Evolutionary conservation across 2,329 filamentous ascomycete species (phyloP), one percentile per base, ranked within the genome.

Genomic region (Colletotrichum graminicola): DNA sequence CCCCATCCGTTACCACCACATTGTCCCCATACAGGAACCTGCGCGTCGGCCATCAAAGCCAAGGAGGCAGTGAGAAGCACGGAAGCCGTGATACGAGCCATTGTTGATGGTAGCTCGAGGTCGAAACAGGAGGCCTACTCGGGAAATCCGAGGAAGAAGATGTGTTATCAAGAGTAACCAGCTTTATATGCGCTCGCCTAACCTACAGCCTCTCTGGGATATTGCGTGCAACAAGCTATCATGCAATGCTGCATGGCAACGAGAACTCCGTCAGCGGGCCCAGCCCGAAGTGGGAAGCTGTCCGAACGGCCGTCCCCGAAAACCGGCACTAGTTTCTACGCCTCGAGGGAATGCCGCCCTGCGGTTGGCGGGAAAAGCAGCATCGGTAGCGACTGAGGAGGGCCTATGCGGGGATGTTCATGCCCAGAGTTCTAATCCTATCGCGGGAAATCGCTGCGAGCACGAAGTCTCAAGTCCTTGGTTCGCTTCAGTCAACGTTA

Each of bases 1-100:
- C 74, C 74, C 76, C 77, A 85, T 39, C 72, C 73, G 6, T 74
- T 76, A 21, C 84, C 84, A 47, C 84, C 84, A 49, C 84, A 86
- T 74, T 86, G 84, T 1, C 71, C 78, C 72, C 73, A 76, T 54
- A 74, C 52, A 14, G 63, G 52, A 43, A 52, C 68, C 59, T 72
- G 67, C 34, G 73, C 73, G 45, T 47, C 56, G 18, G 55, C 70
- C 16, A 52, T 36, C 16, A 52, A 10, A 3, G 52, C 69, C 21
- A 72, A 26, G 29, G 66, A 43, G 23, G 49, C 43, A 6, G 56
- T 51, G 32, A 72, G 16, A 21, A 72, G 61, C 16, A 34, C 23
- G 6, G 55, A 56, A 26, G 51, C 61, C 29, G 43, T 52, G 43
- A 71, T 34, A 23, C 61, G 70, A 72, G 62, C 61, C 70, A 72